These are phyloP conservation scores for Phtheirospermum japonicum DNA, from an alignment of 257 asterid species.

Conservation along the genomic window DNA sequence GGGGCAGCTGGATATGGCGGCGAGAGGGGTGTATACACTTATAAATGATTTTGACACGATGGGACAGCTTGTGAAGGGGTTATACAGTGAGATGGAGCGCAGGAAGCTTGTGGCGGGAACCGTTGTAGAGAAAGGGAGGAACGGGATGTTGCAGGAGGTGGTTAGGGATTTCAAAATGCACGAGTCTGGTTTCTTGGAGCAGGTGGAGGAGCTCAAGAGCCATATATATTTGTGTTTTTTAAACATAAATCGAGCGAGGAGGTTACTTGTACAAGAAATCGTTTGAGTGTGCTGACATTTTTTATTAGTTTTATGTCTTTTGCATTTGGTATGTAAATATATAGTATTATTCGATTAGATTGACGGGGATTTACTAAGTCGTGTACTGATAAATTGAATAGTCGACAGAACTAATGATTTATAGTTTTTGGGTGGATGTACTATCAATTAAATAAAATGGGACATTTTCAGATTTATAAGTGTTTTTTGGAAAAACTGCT, in stretches of 20 bases:
- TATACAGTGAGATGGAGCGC: conserved; percentile 59
- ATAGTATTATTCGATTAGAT: not conserved
- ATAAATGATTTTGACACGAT: conserved; percentile 64
- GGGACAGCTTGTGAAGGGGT: conserved; percentile 44
- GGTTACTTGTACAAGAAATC: conserved; percentile 41
- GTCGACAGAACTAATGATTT: not conserved
- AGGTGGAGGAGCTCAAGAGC: conserved; percentile 65
- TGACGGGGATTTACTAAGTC: not conserved
- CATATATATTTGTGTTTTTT: conserved; percentile 61
- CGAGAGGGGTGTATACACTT: conserved; percentile 56
- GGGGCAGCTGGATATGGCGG: conserved; percentile 58
- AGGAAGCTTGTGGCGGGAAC: conserved; percentile 41
- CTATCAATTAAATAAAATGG: not conserved
- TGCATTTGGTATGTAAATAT: not conserved
- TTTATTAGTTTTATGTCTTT: not conserved
- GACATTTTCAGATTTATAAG: not conserved
- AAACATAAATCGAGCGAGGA: conserved; percentile 58
- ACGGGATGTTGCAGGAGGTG: conserved; percentile 49
- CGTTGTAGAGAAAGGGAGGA: conserved; percentile 44
- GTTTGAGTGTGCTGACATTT: not conserved
- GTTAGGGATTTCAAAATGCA: conserved; percentile 41
- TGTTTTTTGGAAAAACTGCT: not conserved
- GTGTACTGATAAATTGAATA: not conserved
- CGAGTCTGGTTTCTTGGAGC: conserved; percentile 39
- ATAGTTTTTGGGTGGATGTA: not conserved